These are phyloP conservation scores for Yarrowia porcina DNA, from an alignment of 805 yeast genomes.

Conservation along the genomic window DNA sequence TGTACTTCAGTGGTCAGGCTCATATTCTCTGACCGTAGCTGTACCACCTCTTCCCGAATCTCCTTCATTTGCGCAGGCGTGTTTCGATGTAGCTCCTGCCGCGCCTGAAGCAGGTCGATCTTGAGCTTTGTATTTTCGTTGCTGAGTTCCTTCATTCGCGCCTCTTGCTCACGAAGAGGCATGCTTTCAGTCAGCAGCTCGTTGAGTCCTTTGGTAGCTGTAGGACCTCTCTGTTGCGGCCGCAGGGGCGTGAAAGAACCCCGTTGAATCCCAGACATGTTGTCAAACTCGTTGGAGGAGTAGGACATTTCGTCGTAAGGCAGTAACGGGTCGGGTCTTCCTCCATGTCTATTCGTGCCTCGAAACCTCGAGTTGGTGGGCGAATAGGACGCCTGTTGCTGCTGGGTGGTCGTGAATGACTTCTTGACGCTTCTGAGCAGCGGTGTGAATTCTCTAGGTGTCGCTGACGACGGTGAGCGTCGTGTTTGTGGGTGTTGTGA, in stretches of 20 bases:
- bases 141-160: slow-evolving; percentile 19
- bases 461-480: not conserved
- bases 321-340: slow-evolving; percentile 5
- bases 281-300: slow-evolving; percentile 9
- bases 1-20: slow-evolving; percentile 16
- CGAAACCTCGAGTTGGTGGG: slow-evolving; percentile 7
- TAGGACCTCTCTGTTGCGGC: not conserved
- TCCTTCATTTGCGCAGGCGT: slow-evolving; percentile 19
- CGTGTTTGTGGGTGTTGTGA: not conserved
- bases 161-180: slow-evolving; percentile 15
- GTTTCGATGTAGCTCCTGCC: slow-evolving; percentile 13
- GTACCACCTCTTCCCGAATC: slow-evolving; percentile 9
- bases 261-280: slow-evolving; percentile 10
- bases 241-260: not conserved
- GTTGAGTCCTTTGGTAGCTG: not conserved
- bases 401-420: not conserved
- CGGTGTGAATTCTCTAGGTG: slow-evolving; percentile 6
- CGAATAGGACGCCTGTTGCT: slow-evolving; percentile 1
- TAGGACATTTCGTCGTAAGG: slow-evolving; percentile 10
- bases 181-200: slow-evolving; percentile 15
- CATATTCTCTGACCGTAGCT: slow-evolving; percentile 1
- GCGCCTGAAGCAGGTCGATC: not conserved
- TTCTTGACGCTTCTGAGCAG: slow-evolving; percentile 15
- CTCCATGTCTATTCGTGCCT: not conserved
- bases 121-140: slow-evolving; percentile 23